Base-by-base conservation (phyloP, 2,329 filamentous ascomycete genomes). In the Emergomyces pasteurianus region DNA sequence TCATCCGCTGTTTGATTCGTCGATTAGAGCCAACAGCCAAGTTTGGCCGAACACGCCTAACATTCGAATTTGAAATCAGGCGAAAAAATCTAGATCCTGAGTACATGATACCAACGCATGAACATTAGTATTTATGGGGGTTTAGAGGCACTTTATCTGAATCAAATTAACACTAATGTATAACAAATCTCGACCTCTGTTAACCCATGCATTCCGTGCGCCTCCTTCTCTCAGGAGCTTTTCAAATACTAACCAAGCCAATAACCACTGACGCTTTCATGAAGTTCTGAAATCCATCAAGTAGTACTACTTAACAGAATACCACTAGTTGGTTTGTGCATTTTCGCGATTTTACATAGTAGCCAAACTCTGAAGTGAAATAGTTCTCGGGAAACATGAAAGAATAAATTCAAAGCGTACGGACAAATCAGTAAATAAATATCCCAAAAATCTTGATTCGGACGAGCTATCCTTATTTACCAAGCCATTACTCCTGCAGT, bases 401-500 rank as follows among this genome's bases (percentile, higher is more conserved):
- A 49, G 5, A 28, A 49, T 8, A 21, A 14, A 23, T 3, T 21
- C 21, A 4, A 23, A 12, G 21, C 8, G 18, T 18, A 49, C 46
- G 34, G 8, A 34, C 7, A n/a, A 36, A 52, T 9, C 10, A 34
- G 3, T 40, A 40, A 23, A n/a, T 23, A 54, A 23, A 23, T 55
- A 55, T 12, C 16, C 50, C 18, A 6, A 23, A 7, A 54, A 14
- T 8, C 7, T 40, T 40, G 21, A 55, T 16, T 40, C 34, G 6
- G 8, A 36, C 6, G 12, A 38, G 12, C 4, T 0, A 55, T 3
- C 31, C 26, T 7, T 26, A 8, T n/a, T n/a, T n/a, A n/a, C n/a
- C 50, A 53, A 53, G 2, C 21, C 34, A 57, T 61, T 66, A 73
- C 46, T 67, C 77, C 67, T 86, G 82, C 55, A 86, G 69, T 31